phyloP scores from a whole-genome alignment of 768 basidiomycete species.

The Hericium rajendrae region DNA sequence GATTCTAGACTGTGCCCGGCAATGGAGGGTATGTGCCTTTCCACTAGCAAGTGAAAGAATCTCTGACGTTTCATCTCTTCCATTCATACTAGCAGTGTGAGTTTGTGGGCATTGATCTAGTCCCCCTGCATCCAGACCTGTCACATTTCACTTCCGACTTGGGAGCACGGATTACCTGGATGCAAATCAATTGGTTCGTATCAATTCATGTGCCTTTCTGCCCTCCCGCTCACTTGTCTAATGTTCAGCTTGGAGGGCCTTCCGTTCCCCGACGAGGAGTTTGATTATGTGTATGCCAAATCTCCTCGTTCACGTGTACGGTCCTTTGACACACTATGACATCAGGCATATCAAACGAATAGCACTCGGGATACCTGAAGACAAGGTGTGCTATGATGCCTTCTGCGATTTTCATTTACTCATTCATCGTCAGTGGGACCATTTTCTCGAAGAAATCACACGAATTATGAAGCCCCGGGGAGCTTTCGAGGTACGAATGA shows the following conservation, averaged over 20 bases:
- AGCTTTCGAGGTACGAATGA: slow-evolving; percentile 48
- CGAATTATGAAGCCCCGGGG: slow-evolving; percentile 69
- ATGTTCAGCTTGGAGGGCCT: slow-evolving; percentile 49
- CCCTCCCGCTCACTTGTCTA: not conserved
- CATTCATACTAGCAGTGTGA: slow-evolving; percentile 34
- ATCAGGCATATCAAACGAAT: slow-evolving; percentile 60
- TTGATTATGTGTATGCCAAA: slow-evolving; percentile 56
- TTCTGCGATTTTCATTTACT: not conserved
- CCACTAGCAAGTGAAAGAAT: not conserved
- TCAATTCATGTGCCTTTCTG: slow-evolving; percentile 2
- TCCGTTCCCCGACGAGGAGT: slow-evolving; percentile 63
- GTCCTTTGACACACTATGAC: slow-evolving; percentile 1
- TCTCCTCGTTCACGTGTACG: slow-evolving; percentile 15
- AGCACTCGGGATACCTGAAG: slow-evolving; percentile 65
- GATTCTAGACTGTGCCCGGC: slow-evolving; percentile 54
- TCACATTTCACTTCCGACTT: slow-evolving; percentile 44
- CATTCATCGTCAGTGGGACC: slow-evolving; percentile 44
- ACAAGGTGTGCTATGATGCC: slow-evolving; percentile 38
- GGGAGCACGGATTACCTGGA: slow-evolving; percentile 56
- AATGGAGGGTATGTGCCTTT: slow-evolving; percentile 42
- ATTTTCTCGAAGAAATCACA: slow-evolving; percentile 55
- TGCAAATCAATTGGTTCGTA: slow-evolving; percentile 63
- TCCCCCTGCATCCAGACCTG: slow-evolving; percentile 65
- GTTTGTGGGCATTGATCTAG: slow-evolving; percentile 68
- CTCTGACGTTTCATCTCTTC: not conserved